Conservation (phyloP, 306 rosid species). For the Ammopiptanthus mongolicus region DNA sequence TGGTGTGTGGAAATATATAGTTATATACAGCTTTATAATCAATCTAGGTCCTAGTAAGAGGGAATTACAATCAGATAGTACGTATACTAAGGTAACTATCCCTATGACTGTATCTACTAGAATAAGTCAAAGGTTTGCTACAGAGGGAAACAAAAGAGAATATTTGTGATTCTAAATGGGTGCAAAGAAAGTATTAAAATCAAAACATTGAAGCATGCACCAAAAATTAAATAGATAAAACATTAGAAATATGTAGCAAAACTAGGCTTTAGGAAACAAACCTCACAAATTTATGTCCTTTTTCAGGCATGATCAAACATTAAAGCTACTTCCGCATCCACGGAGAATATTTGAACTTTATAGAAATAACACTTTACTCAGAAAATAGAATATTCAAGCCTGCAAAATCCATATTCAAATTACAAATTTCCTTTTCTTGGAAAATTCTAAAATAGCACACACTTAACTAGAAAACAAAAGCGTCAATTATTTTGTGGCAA, state of each 20-base stretch:
- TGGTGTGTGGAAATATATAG: not conserved
- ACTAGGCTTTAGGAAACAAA: constrained; percentile 30
- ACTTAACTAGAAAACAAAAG: not conserved
- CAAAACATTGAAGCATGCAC: not conserved
- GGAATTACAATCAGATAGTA: not conserved
- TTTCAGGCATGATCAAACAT: constrained; percentile 30
- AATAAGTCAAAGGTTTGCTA: too few species aligned
- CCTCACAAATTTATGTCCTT: constrained; percentile 56
- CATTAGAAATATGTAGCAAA: not conserved
- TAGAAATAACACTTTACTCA: not conserved
- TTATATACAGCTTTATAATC: not conserved
- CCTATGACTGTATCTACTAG: too few species aligned
- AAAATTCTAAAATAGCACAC: not conserved
- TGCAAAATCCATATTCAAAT: constrained; percentile 21
- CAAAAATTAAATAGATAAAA: not conserved
- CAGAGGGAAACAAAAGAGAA: not conserved
- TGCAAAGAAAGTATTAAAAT: not conserved
- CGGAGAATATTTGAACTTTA: not conserved
- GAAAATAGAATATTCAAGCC: not conserved
- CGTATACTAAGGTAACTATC: not conserved
- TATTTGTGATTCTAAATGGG: not conserved
- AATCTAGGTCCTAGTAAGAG: not conserved
- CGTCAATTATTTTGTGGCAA: not conserved
- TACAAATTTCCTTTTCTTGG: not conserved
- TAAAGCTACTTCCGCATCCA: not conserved